Percentiles rank a stretch among this genome's conserved stretches.
Conservation (phyloP, 495 filamentous ascomycete genomes). For the Tuber magnatum region DNA sequence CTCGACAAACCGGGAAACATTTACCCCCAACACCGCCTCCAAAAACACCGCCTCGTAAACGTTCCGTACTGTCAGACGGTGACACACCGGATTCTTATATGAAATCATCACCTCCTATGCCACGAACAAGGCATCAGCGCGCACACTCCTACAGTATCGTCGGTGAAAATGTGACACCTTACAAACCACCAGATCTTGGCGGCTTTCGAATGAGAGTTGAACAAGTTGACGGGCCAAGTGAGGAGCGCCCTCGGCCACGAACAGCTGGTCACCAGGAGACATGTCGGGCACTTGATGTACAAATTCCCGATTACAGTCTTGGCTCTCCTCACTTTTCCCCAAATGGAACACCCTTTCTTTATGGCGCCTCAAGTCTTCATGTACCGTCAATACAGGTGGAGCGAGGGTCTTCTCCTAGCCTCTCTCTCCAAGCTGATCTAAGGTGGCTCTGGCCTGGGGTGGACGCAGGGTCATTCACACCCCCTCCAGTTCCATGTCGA, state of each 20-base stretch:
- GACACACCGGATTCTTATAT: conserved; percentile 27
- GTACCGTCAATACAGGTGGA: conserved; percentile 41
- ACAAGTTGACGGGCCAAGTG: conserved; percentile 67
- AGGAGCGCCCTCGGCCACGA: conserved; percentile 51
- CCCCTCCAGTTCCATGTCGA: conserved; percentile 37
- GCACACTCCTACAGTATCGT: conserved; percentile 59
- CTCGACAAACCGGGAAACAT: conserved; percentile 19
- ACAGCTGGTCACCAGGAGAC: conserved; percentile 54
- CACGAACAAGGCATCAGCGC: conserved; percentile 46
- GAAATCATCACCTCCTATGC: conserved; percentile 40
- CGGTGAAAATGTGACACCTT: conserved; percentile 47
- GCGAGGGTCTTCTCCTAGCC: conserved; percentile 44
- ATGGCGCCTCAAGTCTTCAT: conserved; percentile 60
- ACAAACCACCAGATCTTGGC: conserved; percentile 50
- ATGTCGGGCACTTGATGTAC: conserved; percentile 60
- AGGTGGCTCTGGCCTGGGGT: conserved; percentile 45
- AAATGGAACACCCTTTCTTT: conserved; percentile 69
- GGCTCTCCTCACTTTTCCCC: conserved; percentile 75
- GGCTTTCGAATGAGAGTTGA: conserved; percentile 67
- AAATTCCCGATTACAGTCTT: conserved; percentile 80
- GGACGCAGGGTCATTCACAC: conserved; percentile 40
- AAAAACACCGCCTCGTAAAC: conserved; percentile 33
- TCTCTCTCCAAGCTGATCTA: conserved; percentile 49
- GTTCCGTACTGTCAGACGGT: conserved; percentile 20
- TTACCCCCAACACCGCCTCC: conserved; percentile 35